phyloP scores from a whole-genome alignment of 1,284 basidiomycete genomes.

The Cystobasidium sp. region DNA sequence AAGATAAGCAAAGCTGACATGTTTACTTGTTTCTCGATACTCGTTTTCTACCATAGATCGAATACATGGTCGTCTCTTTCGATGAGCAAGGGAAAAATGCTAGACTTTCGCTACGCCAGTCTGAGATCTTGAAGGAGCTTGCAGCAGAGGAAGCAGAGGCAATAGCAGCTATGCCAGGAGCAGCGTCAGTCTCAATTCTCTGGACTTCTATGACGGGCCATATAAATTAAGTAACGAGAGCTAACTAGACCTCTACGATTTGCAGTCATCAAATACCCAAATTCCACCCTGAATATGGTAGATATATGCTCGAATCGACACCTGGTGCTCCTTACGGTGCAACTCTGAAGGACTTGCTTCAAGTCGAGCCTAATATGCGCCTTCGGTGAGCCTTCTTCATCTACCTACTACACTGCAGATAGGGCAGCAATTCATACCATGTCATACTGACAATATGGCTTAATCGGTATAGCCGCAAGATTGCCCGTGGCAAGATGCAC shows the following conservation, averaged over 20 bases:
- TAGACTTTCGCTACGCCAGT: slow-evolving; percentile 85
- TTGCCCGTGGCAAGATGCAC: slow-evolving; percentile 82
- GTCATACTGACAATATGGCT: background rate
- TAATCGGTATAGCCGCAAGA: slow-evolving; percentile 66
- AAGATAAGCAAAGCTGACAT: slow-evolving; percentile 1
- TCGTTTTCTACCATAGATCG: slow-evolving; percentile 67
- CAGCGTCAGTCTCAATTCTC: slow-evolving; percentile 4
- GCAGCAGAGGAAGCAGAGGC: slow-evolving; percentile 63
- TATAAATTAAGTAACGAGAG: background rate
- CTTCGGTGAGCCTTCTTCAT: slow-evolving; percentile 65
- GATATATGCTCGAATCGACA: slow-evolving; percentile 98
- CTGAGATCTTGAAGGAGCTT: slow-evolving; percentile 87
- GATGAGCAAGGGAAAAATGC: slow-evolving; percentile 80
- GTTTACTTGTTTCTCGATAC: background rate
- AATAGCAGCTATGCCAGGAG: slow-evolving; percentile 32
- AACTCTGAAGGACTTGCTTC: slow-evolving; percentile 77
- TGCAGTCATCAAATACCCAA: slow-evolving; percentile 75
- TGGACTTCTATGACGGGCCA: background rate
- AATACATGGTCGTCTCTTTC: slow-evolving; percentile 93
- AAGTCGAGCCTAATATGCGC: slow-evolving; percentile 93
- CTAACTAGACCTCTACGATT: slow-evolving; percentile 2
- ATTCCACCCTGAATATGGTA: slow-evolving; percentile 98
- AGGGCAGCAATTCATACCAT: background rate
- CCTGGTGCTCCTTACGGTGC: slow-evolving; percentile 93
- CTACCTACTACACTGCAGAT: background rate